A percentile compares a stretch with the other conserved stretches of the same genome.
These are phyloP conservation scores for Carex myosuroides DNA, from an alignment of 176 grass and related monocot species.

Conservation along the genomic window DNA sequence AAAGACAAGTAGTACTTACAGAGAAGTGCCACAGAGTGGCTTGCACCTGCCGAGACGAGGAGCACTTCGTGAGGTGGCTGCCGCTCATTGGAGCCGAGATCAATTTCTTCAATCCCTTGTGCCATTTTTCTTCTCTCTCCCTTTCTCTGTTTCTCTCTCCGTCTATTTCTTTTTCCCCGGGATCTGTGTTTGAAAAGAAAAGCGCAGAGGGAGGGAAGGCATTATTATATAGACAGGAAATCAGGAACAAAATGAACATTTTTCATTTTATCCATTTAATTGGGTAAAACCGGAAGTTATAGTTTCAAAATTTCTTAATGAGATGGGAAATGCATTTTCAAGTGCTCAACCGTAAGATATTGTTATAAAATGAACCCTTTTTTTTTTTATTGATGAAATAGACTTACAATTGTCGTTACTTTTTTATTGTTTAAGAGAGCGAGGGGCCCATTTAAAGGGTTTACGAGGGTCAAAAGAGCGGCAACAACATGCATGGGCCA, in stretches of 20 bases:
- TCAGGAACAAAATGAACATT: background rate
- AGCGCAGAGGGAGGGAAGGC: background rate
- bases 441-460: too few relatives aligned
- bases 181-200: background rate
- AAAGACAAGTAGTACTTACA: conserved; percentile 17
- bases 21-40: conserved; percentile 60
- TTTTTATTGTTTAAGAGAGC: too few relatives aligned
- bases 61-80: conserved; percentile 21
- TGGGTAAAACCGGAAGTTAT: background rate
- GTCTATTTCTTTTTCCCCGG: background rate
- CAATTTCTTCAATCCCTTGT: background rate
- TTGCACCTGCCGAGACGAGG: conserved; percentile 61
- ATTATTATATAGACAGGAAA: background rate
- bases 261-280: background rate
- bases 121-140: background rate
- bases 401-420: too few relatives aligned
- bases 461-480: too few relatives aligned
- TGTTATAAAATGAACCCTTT: too few relatives aligned
- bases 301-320: background rate
- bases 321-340: too few relatives aligned
- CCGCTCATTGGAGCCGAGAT: background rate
- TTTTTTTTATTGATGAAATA: too few relatives aligned
- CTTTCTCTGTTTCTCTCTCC: background rate
- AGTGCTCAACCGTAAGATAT: too few relatives aligned
- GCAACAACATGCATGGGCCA: too few relatives aligned